Base-by-base conservation (phyloP, 495 filamentous ascomycete genomes). In the Penicillium ochrochloron region DNA sequence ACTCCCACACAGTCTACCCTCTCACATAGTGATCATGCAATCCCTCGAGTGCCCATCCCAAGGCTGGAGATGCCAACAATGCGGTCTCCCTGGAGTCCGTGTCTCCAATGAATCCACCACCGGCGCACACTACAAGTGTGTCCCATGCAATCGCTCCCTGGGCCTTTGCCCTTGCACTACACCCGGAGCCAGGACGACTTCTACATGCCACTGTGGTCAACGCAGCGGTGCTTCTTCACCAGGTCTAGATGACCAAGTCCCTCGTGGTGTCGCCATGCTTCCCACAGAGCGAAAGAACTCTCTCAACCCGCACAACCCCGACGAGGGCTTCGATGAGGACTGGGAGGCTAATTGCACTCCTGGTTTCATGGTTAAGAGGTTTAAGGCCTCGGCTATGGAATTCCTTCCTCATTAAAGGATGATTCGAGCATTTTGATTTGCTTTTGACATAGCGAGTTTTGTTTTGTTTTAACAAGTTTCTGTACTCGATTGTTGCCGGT, bases 281-380 rank as follows among this genome's bases (percentile, higher is more conserved):
- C 19, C 46, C 1, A 35, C 57, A 14, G 5, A 21, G 6, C 31
- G 25, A 34, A 61, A 63, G 46, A 9, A 56, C 34, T 25, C 21
- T 10, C 25, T 60, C 37, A 68, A 65, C 48, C 62, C 59, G 0
- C 61, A 66, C 58, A 69, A 66, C 61, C 67, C 64, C 10, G 33
- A 69, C 6, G 10, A 34, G 2, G 67, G 67, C 0, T 69, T 69
- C 48, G 67, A 69, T 56, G 64, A 61, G 51, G 67, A 69, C 31
- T 69, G 67, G 67, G 67, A 69, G 52, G 37, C 67, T 46, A 69
- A 69, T 62, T 69, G 67, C 64, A 66, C 34, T n/a, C 63, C 63
- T 6, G 64, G 64, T 1, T 69, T 37, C 46, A 69, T 69, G 67
- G 67, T 69, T 4, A 55, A 57, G n/a, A 56, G 67, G 15, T 69